A percentile compares a stretch with the other conserved stretches of the same genome.
Conservation (phyloP, 2,329 filamentous ascomycete genomes). For the Chaetomium sp. region DNA sequence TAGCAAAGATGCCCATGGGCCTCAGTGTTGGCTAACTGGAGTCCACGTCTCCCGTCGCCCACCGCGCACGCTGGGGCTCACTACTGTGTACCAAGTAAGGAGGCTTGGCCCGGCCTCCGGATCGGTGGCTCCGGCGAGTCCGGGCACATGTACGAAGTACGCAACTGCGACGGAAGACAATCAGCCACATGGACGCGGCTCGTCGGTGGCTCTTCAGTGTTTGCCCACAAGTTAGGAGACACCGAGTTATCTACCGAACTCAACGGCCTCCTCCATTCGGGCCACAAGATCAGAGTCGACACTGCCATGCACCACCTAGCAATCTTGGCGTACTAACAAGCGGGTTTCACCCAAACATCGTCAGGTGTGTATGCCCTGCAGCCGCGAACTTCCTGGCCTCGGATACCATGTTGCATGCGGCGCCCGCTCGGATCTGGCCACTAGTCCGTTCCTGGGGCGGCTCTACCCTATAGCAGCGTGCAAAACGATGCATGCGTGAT, state of each 20-base stretch:
- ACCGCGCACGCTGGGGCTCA: slow-evolving; percentile 18
- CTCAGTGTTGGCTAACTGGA: slow-evolving; percentile 31
- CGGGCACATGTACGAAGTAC: slow-evolving; percentile 14
- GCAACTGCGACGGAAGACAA: not conserved
- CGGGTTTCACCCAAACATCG: not conserved
- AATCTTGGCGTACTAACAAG: not conserved
- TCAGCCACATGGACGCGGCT: slow-evolving; percentile 16
- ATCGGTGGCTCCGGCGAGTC: slow-evolving; percentile 30
- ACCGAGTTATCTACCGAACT: not conserved
- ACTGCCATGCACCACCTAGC: not conserved
- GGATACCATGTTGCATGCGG: slow-evolving; percentile 31
- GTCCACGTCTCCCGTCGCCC: slow-evolving; percentile 33
- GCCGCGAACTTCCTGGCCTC: slow-evolving; percentile 19
- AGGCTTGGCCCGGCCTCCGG: slow-evolving; percentile 28
- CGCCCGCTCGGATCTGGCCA: slow-evolving; percentile 28
- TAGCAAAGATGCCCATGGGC: slow-evolving; percentile 26
- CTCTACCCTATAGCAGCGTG: slow-evolving; percentile 31
- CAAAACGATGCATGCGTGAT: slow-evolving; percentile 25
- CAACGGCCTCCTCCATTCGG: not conserved
- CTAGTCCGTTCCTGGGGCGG: slow-evolving; percentile 26
- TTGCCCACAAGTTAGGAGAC: not conserved
- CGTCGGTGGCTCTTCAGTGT: not conserved
- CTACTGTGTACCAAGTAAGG: no score
- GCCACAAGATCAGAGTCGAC: not conserved
- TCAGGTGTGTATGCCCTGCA: not conserved